Conservation (phyloP, 192 early-diverging fungal genomes). For the Coemansia brasiliensis region DNA sequence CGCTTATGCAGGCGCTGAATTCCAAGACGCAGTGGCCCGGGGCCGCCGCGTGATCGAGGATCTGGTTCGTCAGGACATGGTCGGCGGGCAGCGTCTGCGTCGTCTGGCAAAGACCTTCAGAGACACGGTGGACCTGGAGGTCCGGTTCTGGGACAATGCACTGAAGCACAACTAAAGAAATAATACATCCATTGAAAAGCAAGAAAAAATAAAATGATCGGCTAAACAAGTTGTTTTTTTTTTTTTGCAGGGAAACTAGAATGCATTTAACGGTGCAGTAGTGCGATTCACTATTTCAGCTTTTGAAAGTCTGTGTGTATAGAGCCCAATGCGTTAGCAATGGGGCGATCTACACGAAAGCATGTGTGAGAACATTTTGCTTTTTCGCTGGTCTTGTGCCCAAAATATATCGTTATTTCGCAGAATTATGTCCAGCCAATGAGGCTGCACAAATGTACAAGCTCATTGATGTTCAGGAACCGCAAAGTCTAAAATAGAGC, state of each 20-base stretch:
- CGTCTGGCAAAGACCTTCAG: slow-evolving; percentile 68
- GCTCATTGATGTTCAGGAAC: not conserved
- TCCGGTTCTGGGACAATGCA: slow-evolving; percentile 70
- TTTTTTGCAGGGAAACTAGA: no score
- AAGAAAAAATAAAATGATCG: not conserved
- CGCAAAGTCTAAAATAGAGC: slow-evolving; percentile 7
- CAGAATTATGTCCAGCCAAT: no score
- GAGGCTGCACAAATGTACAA: not conserved
- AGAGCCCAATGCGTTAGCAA: no score
- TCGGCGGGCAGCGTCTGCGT: slow-evolving; percentile 56
- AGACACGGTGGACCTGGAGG: slow-evolving; percentile 70
- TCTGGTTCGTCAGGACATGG: slow-evolving; percentile 26
- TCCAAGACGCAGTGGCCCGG: slow-evolving; percentile 62
- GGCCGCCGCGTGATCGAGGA: slow-evolving; percentile 56
- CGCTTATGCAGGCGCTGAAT: slow-evolving; percentile 67
- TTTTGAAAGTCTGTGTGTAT: not conserved
- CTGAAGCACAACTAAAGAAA: slow-evolving; percentile 8
- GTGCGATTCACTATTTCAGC: not conserved
- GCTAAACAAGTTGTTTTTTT: no score
- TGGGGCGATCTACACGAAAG: no score
- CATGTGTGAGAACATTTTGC: no score
- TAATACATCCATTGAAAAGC: no score
- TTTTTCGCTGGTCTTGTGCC: not conserved
- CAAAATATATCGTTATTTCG: not conserved
- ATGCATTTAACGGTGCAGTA: not conserved